These are phyloP conservation scores for Huntiella moniliformis DNA, from an alignment of 2,329 filamentous ascomycete genomes.

Conservation along the genomic window DNA sequence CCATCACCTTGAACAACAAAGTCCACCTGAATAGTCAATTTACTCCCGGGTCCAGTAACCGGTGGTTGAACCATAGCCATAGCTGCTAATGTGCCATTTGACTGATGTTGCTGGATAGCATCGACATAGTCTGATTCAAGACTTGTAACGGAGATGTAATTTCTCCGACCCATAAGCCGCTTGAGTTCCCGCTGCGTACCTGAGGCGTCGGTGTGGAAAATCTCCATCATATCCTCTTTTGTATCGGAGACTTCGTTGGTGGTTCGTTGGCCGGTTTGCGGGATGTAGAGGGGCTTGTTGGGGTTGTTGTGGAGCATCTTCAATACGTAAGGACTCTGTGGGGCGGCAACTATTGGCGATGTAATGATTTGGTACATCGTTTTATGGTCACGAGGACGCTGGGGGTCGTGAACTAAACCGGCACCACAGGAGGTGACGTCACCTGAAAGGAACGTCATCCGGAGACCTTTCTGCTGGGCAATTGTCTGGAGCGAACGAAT, in stretches of 20 bases:
- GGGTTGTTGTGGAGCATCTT: slow-evolving; percentile 82
- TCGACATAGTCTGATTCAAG: slow-evolving; percentile 69
- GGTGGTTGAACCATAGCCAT: slow-evolving; percentile 13
- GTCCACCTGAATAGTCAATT: slow-evolving; percentile 77
- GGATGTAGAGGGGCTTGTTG: slow-evolving; percentile 79
- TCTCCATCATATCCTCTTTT: slow-evolving; percentile 99
- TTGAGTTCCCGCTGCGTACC: slow-evolving; percentile 69
- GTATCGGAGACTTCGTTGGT: slow-evolving; percentile 67
- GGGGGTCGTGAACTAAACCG: slow-evolving; percentile 82
- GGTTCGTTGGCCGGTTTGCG: slow-evolving; percentile 63
- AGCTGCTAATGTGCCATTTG: slow-evolving; percentile 3
- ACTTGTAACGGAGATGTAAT: slow-evolving; percentile 84
- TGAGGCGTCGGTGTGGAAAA: slow-evolving; percentile 85
- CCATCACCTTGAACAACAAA: slow-evolving; percentile 93
- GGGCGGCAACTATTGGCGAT: slow-evolving; percentile 77
- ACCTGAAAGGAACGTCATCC: slow-evolving; percentile 93
- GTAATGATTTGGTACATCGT: slow-evolving; percentile 99
- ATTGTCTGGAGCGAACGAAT: slow-evolving; percentile 93
- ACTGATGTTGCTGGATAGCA: slow-evolving; percentile 11
- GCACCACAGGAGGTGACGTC: slow-evolving; percentile 83
- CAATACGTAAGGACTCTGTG: slow-evolving; percentile 67
- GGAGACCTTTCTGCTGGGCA: slow-evolving; percentile 79
- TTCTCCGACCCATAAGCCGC: slow-evolving; percentile 80
- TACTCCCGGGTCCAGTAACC: slow-evolving; percentile 30
- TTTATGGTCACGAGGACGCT: slow-evolving; percentile 83